Evolutionary conservation across 2,329 filamentous ascomycete genomes (phyloP).

Genomic region (Amauroascus niger): DNA sequence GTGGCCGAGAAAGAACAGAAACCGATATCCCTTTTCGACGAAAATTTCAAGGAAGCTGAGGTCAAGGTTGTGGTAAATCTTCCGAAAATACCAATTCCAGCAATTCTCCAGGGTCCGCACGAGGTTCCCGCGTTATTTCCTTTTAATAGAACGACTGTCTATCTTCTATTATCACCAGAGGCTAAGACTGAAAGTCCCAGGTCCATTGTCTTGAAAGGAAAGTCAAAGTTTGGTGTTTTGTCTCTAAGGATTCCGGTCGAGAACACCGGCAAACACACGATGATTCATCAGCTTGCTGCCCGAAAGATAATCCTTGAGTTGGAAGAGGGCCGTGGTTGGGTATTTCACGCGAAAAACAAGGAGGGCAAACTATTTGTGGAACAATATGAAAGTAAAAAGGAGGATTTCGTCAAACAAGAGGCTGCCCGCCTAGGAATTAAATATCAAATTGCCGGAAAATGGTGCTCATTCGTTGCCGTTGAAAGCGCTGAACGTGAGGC

Average conservation of each 20-base stretch:
- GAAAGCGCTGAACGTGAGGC: constrained; percentile 1
- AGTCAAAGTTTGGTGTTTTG: constrained; percentile 49
- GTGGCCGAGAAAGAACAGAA: constrained; percentile 24
- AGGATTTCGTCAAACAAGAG: constrained; percentile 55
- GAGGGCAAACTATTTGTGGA: constrained; percentile 40
- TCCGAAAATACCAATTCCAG: constrained; percentile 45
- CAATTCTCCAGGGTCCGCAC: constrained; percentile 54
- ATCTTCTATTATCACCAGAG: constrained; percentile 52
- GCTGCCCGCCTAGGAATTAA: constrained; percentile 55
- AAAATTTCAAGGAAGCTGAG: constrained; percentile 38
- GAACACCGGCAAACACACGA: constrained; percentile 40
- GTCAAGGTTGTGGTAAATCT: constrained; percentile 34
- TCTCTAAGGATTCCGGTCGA: constrained; percentile 56
- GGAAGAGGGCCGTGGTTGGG: constrained; percentile 61
- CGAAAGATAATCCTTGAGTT: constrained; percentile 59
- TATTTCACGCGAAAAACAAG: constrained; percentile 43
- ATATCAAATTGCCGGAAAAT: constrained; percentile 59
- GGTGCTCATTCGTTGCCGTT: constrained; percentile 60
- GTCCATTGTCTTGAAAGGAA: constrained; percentile 51
- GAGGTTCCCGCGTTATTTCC: constrained; percentile 56
- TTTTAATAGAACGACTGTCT: constrained; percentile 56
- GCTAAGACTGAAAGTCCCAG: constrained; percentile 38
- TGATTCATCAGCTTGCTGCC: constrained; percentile 61
- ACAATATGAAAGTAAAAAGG: constrained; percentile 43
- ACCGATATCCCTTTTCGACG: constrained; percentile 53